These are phyloP conservation scores for Phytophthora multivora DNA, from an alignment of 352 stramenopile genomes.

Conservation along the genomic window DNA sequence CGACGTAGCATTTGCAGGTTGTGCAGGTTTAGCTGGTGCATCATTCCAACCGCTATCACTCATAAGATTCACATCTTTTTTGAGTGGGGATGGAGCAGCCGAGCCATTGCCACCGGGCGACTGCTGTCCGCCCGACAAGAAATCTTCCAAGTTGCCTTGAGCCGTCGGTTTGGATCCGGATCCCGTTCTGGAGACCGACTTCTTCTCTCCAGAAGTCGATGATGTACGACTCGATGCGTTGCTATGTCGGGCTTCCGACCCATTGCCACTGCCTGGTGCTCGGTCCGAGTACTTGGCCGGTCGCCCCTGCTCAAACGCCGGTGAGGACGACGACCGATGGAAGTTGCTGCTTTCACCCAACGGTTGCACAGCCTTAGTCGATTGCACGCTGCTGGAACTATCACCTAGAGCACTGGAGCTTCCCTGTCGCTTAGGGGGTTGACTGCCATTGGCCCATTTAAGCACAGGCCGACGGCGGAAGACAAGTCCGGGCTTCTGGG, in stretches of 20 bases:
- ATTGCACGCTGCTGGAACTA: slow-evolving; percentile 27
- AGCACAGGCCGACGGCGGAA: slow-evolving; percentile 79
- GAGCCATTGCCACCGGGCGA: slow-evolving; percentile 8
- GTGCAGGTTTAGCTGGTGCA: slow-evolving; percentile 18
- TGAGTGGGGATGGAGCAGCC: slow-evolving; percentile 14
- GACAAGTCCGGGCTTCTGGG: slow-evolving; percentile 60
- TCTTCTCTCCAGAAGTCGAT: slow-evolving; percentile 27
- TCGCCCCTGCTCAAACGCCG: slow-evolving; percentile 54
- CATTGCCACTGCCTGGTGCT: slow-evolving; percentile 16
- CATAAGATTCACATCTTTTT: slow-evolving; percentile 75
- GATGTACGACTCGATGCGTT: slow-evolving; percentile 22
- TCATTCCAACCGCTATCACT: slow-evolving; percentile 61
- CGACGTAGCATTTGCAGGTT: slow-evolving; percentile 36
- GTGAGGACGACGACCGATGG: slow-evolving; percentile 49
- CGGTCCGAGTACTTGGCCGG: slow-evolving; percentile 74
- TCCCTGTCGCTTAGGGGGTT: slow-evolving; percentile 27
- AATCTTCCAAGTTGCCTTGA: slow-evolving; percentile 70
- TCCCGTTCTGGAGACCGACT: slow-evolving; percentile 37
- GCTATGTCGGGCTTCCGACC: slow-evolving; percentile 31
- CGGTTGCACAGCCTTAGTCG: slow-evolving; percentile 17
- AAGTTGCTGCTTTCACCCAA: slow-evolving; percentile 30
- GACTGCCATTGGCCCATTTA: slow-evolving; percentile 50
- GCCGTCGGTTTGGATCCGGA: slow-evolving; percentile 35
- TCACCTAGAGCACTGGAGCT: slow-evolving; percentile 22
- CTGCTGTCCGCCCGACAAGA: slow-evolving; percentile 62